Evolutionary conservation across 495 filamentous ascomycete genomes (phyloP), one percentile per base, ranked within the genome.

Genomic region (Rostrohypoxylon terebratum): DNA sequence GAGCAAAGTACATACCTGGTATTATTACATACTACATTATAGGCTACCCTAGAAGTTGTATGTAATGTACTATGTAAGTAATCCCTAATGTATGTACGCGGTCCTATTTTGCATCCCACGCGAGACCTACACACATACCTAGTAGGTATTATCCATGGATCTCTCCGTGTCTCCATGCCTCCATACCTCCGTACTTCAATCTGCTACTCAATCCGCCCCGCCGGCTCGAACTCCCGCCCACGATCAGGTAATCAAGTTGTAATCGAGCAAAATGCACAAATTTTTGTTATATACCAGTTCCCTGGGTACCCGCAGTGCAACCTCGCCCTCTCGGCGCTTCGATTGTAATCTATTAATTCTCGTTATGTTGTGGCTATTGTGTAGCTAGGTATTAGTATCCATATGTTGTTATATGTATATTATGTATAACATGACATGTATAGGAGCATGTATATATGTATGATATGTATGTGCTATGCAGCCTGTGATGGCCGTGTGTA

Each of bases 201-300:
- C 28, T 20, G 7, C 23, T 21, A 53, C 9, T 42, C 36, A 36
- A 59, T 50, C 48, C 71, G 71, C 62, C 64, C 66, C 66, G 66
- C 57, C 71, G 71, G 71, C 71, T 74, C 71, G 71, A 74, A 74
- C 58, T 74, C 66, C 71, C 71, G 66, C 66, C 7, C 28, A 34
- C 4, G 44, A 68, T 73, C 60, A 68, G 47, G 65, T 59, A 72
- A 60, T 61, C 51, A 58, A 59, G 69, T 61, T 64, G 63, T 62
- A 66, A 72, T 72, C 69, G 51, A 34, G 23, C 48, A 4, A 53
- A 31, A 31, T 13, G 23, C 48, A 31, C 21, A 13, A 31, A 2
- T 53, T 53, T 51, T 14, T 53, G 7, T 25, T 53, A n/a, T 25
- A 53, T 23, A 70, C 71, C 71, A 74, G 57, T 70, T 53, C 63